Conservation (phyloP, 768 basidiomycete species). For the Panus rudis region DNA sequence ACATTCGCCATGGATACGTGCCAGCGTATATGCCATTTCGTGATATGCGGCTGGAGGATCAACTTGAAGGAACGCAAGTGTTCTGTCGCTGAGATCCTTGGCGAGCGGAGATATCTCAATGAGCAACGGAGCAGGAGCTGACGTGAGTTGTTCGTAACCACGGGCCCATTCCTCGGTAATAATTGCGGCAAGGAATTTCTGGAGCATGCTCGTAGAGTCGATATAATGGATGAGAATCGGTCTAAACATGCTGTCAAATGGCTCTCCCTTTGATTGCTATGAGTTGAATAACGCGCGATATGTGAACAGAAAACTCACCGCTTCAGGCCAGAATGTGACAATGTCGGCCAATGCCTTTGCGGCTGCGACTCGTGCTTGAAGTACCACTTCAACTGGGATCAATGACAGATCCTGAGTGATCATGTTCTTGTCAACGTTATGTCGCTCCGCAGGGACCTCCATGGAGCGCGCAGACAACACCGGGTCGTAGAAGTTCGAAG, state of each 20-base stretch:
- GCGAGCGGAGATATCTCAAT: constrained; percentile 54
- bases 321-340: constrained; percentile 58
- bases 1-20: constrained; percentile 76
- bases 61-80: constrained; percentile 67
- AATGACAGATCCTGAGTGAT: constrained; percentile 84
- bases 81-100: constrained; percentile 58
- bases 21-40: constrained; percentile 81
- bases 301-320: constrained; percentile 32
- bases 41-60: constrained; percentile 75
- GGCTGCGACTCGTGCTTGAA: constrained; percentile 74
- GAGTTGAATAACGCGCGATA: neutral
- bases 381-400: constrained; percentile 64
- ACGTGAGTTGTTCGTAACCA: constrained; percentile 34
- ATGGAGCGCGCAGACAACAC: constrained; percentile 40
- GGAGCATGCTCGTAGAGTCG: constrained; percentile 85
- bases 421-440: constrained; percentile 97
- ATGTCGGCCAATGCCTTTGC: constrained; percentile 72
- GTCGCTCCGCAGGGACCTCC: constrained; percentile 49
- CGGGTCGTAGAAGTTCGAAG: constrained; percentile 61
- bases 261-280: constrained; percentile 21
- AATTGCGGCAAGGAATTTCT: constrained; percentile 79
- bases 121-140: constrained; percentile 31
- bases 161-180: constrained; percentile 91
- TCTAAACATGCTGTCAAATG: constrained; percentile 61
- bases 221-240: constrained; percentile 75